A percentile compares a stretch with the other conserved stretches of the same genome.
phyloP scores from a whole-genome alignment of 2,329 filamentous ascomycete genomes.

The Trichoderma citrinoviride region DNA sequence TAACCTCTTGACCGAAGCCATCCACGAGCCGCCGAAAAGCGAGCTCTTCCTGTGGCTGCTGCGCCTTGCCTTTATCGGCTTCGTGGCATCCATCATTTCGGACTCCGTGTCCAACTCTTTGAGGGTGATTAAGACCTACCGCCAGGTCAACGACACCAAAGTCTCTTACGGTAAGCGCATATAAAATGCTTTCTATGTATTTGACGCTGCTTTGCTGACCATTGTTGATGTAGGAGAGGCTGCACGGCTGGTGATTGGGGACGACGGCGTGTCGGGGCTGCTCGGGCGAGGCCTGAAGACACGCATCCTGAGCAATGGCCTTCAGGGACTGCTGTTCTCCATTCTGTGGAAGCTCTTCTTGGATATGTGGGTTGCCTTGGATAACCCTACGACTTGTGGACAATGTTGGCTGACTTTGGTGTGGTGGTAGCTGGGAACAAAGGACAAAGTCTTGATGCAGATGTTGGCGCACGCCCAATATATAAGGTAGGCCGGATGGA shows the following conservation, averaged over 20 bases:
- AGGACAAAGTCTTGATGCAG: neutral
- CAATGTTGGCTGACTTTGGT: neutral
- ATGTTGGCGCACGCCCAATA: neutral
- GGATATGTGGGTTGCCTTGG: conserved; percentile 42
- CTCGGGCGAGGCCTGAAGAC: conserved; percentile 47
- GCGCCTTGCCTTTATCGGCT: conserved; percentile 39
- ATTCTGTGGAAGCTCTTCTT: conserved; percentile 50
- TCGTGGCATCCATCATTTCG: conserved; percentile 45
- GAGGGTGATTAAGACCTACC: conserved; percentile 49
- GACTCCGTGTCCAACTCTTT: conserved; percentile 48
- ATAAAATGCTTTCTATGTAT: neutral
- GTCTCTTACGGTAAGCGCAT: conserved; percentile 43
- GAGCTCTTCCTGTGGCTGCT: conserved; percentile 43
- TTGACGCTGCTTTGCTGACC: neutral
- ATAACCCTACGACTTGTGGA: too few species aligned
- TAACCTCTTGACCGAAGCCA: conserved; percentile 41
- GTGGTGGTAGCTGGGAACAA: conserved; percentile 1
- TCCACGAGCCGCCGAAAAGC: conserved; percentile 42
- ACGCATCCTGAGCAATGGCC: conserved; percentile 47
- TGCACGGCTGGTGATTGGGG: conserved; percentile 39
- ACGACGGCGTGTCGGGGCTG: conserved; percentile 43
- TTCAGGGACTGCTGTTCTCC: conserved; percentile 47
- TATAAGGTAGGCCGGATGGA: neutral
- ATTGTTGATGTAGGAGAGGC: conserved; percentile 38
- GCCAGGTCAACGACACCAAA: conserved; percentile 48